These are phyloP conservation scores for Dimargaris verticillata DNA, from an alignment of 192 early-diverging fungal genomes.

Conservation along the genomic window DNA sequence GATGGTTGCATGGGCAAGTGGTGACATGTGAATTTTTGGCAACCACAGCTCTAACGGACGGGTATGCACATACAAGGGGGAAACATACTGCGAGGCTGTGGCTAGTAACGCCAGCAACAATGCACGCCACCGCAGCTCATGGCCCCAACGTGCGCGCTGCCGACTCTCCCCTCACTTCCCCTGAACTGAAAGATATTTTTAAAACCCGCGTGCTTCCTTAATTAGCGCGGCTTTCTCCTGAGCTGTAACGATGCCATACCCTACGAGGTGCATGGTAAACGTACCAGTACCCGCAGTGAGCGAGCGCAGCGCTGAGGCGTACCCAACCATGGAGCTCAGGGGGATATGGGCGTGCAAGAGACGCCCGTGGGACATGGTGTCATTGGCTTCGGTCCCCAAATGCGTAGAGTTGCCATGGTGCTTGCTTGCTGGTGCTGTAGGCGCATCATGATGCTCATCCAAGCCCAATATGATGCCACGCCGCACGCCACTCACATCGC, in stretches of 20 bases:
- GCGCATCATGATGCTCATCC: slow-evolving; percentile 11
- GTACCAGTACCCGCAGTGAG: slow-evolving; percentile 71
- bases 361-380: too few relatives aligned
- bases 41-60: too few relatives aligned
- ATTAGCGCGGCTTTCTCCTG: slow-evolving; percentile 57
- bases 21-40: too few relatives aligned
- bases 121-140: too few relatives aligned
- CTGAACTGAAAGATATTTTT: not conserved
- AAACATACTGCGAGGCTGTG: too few relatives aligned
- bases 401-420: slow-evolving; percentile 16
- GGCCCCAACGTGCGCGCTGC: too few relatives aligned
- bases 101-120: too few relatives aligned
- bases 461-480: slow-evolving; percentile 52
- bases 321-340: slow-evolving; percentile 69
- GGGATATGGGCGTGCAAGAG: slow-evolving; percentile 52
- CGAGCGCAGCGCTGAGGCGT: slow-evolving; percentile 62
- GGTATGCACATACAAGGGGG: too few relatives aligned
- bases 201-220: slow-evolving; percentile 43
- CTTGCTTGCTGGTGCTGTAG: slow-evolving; percentile 10
- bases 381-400: too few relatives aligned
- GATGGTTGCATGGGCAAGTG: too few relatives aligned
- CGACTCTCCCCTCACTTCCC: too few relatives aligned
- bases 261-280: slow-evolving; percentile 69
- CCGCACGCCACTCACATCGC: slow-evolving; percentile 63
- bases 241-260: slow-evolving; percentile 58